phyloP scores from a whole-genome alignment of 768 basidiomycete species.

The Tephrocybe sp. region DNA sequence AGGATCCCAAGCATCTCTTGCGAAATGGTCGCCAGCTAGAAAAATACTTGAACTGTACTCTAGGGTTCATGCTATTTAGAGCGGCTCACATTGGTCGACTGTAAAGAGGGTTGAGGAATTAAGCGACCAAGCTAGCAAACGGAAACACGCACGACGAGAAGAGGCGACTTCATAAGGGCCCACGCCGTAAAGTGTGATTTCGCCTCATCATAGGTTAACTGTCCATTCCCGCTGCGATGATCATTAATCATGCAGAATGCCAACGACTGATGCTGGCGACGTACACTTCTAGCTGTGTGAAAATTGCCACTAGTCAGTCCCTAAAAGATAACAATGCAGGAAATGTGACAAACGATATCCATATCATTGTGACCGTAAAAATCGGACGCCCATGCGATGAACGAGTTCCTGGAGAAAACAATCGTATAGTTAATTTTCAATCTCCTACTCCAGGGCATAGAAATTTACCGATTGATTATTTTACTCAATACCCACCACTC shows the following conservation, averaged over 20 bases:
- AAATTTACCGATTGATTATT: conserved; percentile 57
- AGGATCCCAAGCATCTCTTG: conserved; percentile 53
- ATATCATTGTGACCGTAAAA: conserved; percentile 69
- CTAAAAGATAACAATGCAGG: neutral
- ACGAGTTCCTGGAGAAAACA: conserved; percentile 49
- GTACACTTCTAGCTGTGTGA: conserved; percentile 53
- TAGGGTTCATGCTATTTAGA: neutral
- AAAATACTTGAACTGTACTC: neutral
- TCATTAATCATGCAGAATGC: neutral
- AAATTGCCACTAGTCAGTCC: neutral
- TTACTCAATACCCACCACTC: conserved; percentile 52
- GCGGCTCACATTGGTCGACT: conserved; percentile 16
- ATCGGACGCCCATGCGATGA: conserved; percentile 60
- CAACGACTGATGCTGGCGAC: conserved; percentile 6
- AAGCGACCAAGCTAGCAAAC: neutral
- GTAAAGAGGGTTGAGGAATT: neutral
- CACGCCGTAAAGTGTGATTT: conserved; percentile 75
- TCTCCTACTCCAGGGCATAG: neutral
- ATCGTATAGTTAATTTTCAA: neutral
- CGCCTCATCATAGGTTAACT: conserved; percentile 56
- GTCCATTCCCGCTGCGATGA: conserved; percentile 55
- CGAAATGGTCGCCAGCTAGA: conserved; percentile 41
- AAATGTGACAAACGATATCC: conserved; percentile 49
- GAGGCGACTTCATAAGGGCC: conserved; percentile 66
- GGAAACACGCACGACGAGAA: conserved; percentile 36